These are phyloP conservation scores for Globisporangium lucens DNA, from an alignment of 352 stramenopile species.

Conservation along the genomic window DNA sequence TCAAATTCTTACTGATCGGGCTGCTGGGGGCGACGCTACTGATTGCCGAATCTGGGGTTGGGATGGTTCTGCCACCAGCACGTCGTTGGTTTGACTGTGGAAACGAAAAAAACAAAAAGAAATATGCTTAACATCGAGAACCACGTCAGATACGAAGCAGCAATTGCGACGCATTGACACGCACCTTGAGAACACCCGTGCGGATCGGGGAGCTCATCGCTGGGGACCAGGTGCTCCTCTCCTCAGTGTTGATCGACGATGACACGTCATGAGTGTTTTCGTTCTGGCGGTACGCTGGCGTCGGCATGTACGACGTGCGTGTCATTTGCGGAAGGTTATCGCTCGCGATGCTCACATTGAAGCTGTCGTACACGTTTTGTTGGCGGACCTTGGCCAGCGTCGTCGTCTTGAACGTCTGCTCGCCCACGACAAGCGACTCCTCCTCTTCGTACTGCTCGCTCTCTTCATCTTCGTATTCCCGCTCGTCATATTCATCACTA, in stretches of 20 bases:
- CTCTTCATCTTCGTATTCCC: constrained; percentile 11
- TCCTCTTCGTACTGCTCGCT: constrained; percentile 25
- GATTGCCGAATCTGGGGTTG: constrained; percentile 63
- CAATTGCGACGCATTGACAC: background rate
- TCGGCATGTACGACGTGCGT: constrained; percentile 62
- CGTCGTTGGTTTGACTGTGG: constrained; percentile 19
- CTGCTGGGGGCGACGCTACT: constrained; percentile 68
- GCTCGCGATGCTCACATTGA: constrained; percentile 59
- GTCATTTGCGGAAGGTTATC: constrained; percentile 63
- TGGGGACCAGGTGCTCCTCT: constrained; percentile 48
- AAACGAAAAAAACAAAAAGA: background rate
- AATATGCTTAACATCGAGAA: background rate
- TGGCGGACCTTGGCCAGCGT: constrained; percentile 46
- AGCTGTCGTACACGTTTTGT: constrained; percentile 40
- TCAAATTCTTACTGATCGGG: constrained; percentile 75
- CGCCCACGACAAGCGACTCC: constrained; percentile 41
- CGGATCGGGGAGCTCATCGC: constrained; percentile 52
- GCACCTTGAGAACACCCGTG: constrained; percentile 48
- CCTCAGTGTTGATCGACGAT: constrained; percentile 48
- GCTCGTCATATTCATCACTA: constrained; percentile 28
- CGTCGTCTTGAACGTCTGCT: constrained; percentile 74
- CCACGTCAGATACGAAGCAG: constrained; percentile 3
- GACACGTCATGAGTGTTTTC: constrained; percentile 34
- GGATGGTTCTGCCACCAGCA: constrained; percentile 20
- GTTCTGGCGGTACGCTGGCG: constrained; percentile 23